A percentile compares a stretch with the other conserved stretches of the same genome.
phyloP scores from a whole-genome alignment of 2,329 filamentous ascomycete genomes.

The Colletotrichum gigasporum region DNA sequence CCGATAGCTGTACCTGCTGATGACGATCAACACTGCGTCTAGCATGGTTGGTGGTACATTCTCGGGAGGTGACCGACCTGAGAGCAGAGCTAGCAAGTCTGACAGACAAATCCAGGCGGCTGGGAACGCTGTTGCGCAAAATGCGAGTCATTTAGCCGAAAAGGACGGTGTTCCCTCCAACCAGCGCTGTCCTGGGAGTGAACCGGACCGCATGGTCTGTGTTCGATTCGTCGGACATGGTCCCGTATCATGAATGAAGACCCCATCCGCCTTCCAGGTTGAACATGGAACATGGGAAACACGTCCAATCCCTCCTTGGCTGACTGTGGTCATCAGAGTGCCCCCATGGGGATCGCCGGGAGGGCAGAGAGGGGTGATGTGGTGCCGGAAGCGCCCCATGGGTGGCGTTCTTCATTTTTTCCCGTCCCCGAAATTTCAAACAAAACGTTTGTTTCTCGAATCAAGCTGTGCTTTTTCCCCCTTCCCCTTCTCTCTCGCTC shows the following conservation, averaged over 20 bases:
- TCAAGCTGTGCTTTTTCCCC: neutral
- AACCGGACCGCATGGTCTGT: neutral
- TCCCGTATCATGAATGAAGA: neutral
- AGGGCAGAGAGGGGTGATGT: neutral
- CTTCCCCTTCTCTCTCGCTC: neutral
- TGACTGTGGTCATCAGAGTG: neutral
- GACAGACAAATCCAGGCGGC: neutral
- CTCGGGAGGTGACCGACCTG: neutral
- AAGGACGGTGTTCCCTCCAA: neutral
- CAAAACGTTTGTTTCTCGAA: neutral
- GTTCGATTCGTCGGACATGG: neutral
- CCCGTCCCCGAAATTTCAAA: neutral
- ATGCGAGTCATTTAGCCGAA: slow-evolving; percentile 17
- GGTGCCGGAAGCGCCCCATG: neutral
- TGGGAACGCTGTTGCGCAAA: neutral
- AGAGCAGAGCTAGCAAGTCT: neutral
- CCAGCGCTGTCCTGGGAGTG: neutral
- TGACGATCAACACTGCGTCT: neutral
- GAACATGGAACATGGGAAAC: neutral
- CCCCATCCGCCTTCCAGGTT: neutral
- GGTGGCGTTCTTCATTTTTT: neutral
- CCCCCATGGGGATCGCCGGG: slow-evolving; percentile 10
- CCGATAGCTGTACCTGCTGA: neutral
- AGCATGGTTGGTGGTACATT: neutral
- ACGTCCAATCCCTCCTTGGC: neutral